phyloP scores from a whole-genome alignment of 495 filamentous ascomycete species.

The Daldinia caldariorum region DNA sequence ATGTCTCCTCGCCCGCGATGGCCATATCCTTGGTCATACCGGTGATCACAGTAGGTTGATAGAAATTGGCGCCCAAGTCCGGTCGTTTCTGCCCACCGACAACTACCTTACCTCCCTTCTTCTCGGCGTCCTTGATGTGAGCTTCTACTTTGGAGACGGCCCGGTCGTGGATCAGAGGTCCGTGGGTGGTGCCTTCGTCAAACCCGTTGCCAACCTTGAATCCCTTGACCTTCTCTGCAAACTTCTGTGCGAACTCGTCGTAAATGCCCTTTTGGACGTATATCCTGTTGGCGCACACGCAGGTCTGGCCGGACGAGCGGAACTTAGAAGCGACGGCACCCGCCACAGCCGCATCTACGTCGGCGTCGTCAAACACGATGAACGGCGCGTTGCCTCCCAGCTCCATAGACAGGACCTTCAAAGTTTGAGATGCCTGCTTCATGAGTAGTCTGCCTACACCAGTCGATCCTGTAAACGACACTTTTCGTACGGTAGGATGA shows the following conservation, averaged over 20 bases:
- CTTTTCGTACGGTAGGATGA: conserved; percentile 76
- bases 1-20: conserved; percentile 83
- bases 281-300: conserved; percentile 88
- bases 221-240: conserved; percentile 76
- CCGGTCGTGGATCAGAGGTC: conserved; percentile 81
- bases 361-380: conserved; percentile 92
- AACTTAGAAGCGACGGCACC: conserved; percentile 85
- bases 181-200: conserved; percentile 75
- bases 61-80: conserved; percentile 78
- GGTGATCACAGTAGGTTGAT: conserved; percentile 80
- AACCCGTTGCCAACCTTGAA: conserved; percentile 85
- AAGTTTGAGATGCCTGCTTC: conserved; percentile 79
- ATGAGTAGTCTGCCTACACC: conserved; percentile 87
- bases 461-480: conserved; percentile 91
- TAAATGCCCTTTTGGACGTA: conserved; percentile 84
- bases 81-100: conserved; percentile 74
- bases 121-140: conserved; percentile 79
- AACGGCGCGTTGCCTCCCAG: conserved; percentile 92
- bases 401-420: conserved; percentile 90
- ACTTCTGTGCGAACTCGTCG: conserved; percentile 74
- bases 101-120: conserved; percentile 76
- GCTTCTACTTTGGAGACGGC: conserved; percentile 79
- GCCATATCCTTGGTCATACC: conserved; percentile 85
- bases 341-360: conserved; percentile 78
- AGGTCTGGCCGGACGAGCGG: conserved; percentile 88